Percentiles rank a stretch among this genome's conserved stretches.
Conservation (phyloP, 352 stramenopile genomes). For the Globisporangium emineosum region DNA sequence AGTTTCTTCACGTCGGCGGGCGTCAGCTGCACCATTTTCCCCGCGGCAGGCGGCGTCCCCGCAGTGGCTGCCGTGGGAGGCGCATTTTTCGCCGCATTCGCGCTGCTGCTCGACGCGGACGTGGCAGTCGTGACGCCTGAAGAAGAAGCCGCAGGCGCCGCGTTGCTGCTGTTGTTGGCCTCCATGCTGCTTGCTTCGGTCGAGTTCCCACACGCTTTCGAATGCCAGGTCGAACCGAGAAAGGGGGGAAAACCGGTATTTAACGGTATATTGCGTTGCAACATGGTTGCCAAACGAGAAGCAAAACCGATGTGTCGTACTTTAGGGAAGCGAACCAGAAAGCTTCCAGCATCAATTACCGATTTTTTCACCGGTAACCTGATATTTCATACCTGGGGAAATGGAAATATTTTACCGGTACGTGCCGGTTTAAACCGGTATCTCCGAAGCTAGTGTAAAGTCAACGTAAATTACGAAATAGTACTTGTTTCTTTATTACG, state of each 20-base stretch:
- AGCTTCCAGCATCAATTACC: no score
- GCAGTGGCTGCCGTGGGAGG: neutral
- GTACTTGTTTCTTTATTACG: no score
- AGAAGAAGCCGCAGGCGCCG: neutral
- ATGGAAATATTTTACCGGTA: no score
- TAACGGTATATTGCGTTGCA: no score
- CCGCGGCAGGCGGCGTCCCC: neutral
- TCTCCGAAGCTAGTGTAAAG: no score
- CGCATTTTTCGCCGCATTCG: neutral
- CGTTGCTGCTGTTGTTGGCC: neutral
- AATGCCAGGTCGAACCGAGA: neutral
- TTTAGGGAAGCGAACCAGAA: no score
- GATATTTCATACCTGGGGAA: no score
- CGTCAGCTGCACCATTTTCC: constrained; percentile 37
- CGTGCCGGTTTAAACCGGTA: no score
- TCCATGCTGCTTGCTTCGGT: neutral
- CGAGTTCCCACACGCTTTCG: neutral
- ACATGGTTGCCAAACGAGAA: no score
- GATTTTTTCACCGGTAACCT: no score
- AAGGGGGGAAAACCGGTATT: neutral
- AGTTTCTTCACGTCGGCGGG: constrained; percentile 76
- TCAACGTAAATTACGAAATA: no score
- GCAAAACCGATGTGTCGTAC: no score
- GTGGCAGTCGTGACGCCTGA: neutral
- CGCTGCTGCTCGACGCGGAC: neutral